A percentile compares a stretch with the other conserved stretches of the same genome.
These are phyloP conservation scores for Trypanosomatidae sp. DNA, from an alignment of 208 protist genomes.

Conservation along the genomic window DNA sequence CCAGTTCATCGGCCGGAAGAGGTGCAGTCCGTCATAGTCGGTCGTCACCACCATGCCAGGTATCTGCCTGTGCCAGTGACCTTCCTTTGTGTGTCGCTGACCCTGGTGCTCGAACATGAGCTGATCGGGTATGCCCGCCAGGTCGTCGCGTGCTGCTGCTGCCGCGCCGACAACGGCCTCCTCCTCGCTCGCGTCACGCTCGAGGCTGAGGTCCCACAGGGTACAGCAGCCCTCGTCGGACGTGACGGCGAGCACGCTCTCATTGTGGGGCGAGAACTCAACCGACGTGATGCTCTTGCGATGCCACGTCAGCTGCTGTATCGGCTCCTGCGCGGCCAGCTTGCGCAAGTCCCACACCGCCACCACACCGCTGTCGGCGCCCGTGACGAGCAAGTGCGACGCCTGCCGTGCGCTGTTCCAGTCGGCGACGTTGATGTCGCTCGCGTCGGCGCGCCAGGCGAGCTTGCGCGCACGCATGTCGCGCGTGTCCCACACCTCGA, in stretches of 20 bases:
- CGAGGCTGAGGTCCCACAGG: slow-evolving; percentile 97
- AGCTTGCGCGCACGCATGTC: slow-evolving; percentile 69
- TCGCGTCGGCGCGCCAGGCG: slow-evolving; percentile 58
- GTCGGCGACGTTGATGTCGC: slow-evolving; percentile 96
- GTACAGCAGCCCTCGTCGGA: slow-evolving; percentile 91
- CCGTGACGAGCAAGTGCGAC: slow-evolving; percentile 93
- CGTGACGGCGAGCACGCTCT: slow-evolving; percentile 90
- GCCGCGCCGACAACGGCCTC: slow-evolving; percentile 44
- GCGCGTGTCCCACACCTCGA: slow-evolving; percentile 90
- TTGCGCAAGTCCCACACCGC: slow-evolving; percentile 96
- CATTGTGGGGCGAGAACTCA: slow-evolving; percentile 94
- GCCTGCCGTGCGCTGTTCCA: slow-evolving; percentile 89
- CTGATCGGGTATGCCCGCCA: slow-evolving; percentile 87
- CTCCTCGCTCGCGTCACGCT: slow-evolving; percentile 92
- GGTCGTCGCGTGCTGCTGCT: slow-evolving; percentile 22
- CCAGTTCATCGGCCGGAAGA: slow-evolving; percentile 96
- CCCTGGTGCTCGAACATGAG: slow-evolving; percentile 97
- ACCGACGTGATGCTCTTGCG: slow-evolving; percentile 92
- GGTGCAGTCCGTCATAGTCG: slow-evolving; percentile 91
- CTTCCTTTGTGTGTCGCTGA: slow-evolving; percentile 95
- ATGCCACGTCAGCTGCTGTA: slow-evolving; percentile 88
- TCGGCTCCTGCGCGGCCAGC: slow-evolving; percentile 40
- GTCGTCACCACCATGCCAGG: slow-evolving; percentile 93
- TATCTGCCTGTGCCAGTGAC: slow-evolving; percentile 97
- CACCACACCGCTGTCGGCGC: slow-evolving; percentile 94